Percentiles rank a stretch among this genome's conserved stretches.
phyloP scores from a whole-genome alignment of 306 rosid species.

The Vigna trinervia region DNA sequence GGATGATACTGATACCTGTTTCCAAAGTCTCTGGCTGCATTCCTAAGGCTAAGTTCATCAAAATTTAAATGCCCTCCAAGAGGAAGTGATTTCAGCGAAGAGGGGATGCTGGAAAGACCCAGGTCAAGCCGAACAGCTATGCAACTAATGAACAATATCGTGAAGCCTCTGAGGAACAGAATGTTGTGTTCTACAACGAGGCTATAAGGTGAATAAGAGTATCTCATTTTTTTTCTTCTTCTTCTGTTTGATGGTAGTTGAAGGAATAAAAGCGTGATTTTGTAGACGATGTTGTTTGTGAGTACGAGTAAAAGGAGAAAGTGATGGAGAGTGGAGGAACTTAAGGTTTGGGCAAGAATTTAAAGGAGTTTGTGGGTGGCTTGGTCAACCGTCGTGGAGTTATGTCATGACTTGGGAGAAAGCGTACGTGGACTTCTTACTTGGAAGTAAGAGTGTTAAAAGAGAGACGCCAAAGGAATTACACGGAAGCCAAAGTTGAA shows the following conservation, averaged over 20 bases:
- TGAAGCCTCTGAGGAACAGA: constrained; percentile 43
- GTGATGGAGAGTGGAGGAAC: constrained; percentile 55
- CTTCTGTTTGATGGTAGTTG: constrained; percentile 40
- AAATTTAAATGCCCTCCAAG: constrained; percentile 72
- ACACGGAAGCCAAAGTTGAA: constrained; percentile 66
- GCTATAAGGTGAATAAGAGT: constrained; percentile 45
- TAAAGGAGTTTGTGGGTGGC: constrained; percentile 71
- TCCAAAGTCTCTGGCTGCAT: constrained; percentile 86
- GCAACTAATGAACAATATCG: constrained; percentile 63
- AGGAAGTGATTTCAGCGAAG: constrained; percentile 64
- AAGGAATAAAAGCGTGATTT: constrained; percentile 51
- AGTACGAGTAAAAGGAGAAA: constrained; percentile 44
- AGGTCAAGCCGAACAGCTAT: constrained; percentile 56
- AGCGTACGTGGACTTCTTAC: constrained; percentile 87
- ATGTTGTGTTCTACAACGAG: constrained; percentile 52
- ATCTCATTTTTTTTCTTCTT: constrained; percentile 48
- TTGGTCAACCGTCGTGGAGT: constrained; percentile 71
- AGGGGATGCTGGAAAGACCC: constrained; percentile 57
- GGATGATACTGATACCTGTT: constrained; percentile 75
- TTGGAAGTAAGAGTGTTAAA: constrained; percentile 62
- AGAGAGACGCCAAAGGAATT: constrained; percentile 59
- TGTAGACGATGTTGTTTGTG: constrained; percentile 34
- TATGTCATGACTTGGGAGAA: constrained; percentile 48
- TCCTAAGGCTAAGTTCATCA: constrained; percentile 63
- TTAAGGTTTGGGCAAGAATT: constrained; percentile 64